Percentiles rank a stretch among this genome's conserved stretches.
Conservation (phyloP, 169 alveolate genomes). For the Toxoplasma gondii region DNA sequence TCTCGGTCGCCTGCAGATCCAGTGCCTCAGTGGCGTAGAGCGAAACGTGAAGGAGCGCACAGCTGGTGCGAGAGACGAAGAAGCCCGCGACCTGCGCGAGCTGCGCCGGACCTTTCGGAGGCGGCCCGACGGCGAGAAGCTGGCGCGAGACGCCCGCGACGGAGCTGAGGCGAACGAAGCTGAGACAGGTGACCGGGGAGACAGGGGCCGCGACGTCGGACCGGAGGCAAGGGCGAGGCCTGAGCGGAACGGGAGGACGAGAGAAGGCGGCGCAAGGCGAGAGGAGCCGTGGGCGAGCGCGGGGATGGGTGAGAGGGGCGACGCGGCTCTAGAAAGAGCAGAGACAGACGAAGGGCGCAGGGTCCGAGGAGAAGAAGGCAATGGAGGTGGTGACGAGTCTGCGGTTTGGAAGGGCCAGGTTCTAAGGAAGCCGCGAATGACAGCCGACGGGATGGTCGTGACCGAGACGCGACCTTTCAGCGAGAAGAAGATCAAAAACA, state of each 20-base stretch:
- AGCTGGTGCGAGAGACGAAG: not conserved
- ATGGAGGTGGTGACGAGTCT: not conserved
- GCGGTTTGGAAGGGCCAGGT: not conserved
- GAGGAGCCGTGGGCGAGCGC: not conserved
- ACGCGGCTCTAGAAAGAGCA: not conserved
- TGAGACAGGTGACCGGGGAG: not conserved
- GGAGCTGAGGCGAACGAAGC: not conserved
- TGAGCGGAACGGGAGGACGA: not conserved
- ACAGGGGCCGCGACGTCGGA: not conserved
- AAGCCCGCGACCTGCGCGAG: not conserved
- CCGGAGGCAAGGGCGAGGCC: not conserved
- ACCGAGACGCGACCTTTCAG: slow-evolving; percentile 26
- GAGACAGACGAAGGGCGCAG: not conserved
- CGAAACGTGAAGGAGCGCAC: not conserved
- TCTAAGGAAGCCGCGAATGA: not conserved
- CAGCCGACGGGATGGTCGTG: not conserved
- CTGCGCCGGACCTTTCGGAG: not conserved
- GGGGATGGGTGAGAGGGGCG: not conserved
- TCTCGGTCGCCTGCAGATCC: slow-evolving; percentile 23
- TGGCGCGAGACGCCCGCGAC: not conserved
- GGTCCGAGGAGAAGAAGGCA: not conserved
- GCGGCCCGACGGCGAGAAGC: not conserved
- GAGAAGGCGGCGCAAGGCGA: too few relatives aligned
- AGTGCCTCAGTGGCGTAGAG: slow-evolving; percentile 34
- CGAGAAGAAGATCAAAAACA: slow-evolving; percentile 1